phyloP scores from a whole-genome alignment of 2,329 filamentous ascomycete species.

The Colletotrichum melonis region DNA sequence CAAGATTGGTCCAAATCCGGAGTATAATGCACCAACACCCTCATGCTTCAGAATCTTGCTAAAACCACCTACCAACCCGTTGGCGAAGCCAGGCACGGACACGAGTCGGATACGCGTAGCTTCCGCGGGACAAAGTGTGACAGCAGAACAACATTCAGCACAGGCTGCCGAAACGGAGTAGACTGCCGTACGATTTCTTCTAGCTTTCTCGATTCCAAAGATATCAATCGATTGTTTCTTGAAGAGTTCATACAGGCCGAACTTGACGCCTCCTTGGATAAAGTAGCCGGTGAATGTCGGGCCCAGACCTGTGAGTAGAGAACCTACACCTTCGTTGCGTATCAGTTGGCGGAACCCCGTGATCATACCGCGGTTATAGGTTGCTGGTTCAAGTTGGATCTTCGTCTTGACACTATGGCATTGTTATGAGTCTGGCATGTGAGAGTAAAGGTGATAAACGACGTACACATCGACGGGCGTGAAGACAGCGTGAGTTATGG shows the following conservation, averaged over 20 bases:
- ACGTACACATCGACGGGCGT: constrained; percentile 99
- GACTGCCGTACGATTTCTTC: constrained; percentile 82
- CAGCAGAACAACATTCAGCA: constrained; percentile 78
- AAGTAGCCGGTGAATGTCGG: constrained; percentile 92
- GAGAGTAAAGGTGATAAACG: not conserved
- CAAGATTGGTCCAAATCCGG: constrained; percentile 87
- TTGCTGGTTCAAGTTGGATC: constrained; percentile 90
- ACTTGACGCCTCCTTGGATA: constrained; percentile 93
- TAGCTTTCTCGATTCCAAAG: constrained; percentile 80
- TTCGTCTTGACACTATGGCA: constrained; percentile 85
- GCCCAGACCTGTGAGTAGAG: constrained; percentile 85
- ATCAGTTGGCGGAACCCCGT: constrained; percentile 89
- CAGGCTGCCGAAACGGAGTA: constrained; percentile 77
- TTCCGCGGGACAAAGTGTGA: constrained; percentile 90
- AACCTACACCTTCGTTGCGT: constrained; percentile 84
- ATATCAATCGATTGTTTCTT: constrained; percentile 89
- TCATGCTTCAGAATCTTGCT: constrained; percentile 85
- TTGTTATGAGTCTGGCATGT: not conserved
- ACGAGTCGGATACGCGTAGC: constrained; percentile 94
- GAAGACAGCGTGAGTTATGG: constrained; percentile 94
- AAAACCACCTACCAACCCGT: constrained; percentile 82
- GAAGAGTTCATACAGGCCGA: constrained; percentile 95
- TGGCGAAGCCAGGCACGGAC: constrained; percentile 86
- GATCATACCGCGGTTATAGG: constrained; percentile 89
- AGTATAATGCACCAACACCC: constrained; percentile 89